phyloP scores from a whole-genome alignment of 805 yeast genomes.

The Starmerella stigmatis region DNA sequence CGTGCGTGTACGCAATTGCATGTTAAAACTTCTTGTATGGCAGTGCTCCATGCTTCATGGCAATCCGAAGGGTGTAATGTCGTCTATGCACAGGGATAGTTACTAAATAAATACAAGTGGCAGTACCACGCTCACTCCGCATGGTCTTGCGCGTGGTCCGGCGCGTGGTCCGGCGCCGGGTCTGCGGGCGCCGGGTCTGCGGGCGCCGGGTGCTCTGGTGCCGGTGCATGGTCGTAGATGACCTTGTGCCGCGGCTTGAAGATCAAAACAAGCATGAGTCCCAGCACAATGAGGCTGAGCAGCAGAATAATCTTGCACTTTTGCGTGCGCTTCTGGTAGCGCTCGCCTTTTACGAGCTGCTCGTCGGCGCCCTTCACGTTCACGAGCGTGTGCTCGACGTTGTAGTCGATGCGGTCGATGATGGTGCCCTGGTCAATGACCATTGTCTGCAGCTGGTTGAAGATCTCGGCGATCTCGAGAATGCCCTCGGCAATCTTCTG shows the following conservation, averaged over 20 bases:
- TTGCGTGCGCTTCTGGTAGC: slow-evolving; percentile 76
- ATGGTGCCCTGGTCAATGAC: slow-evolving; percentile 93
- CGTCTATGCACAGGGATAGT: too few relatives aligned
- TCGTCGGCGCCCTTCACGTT: slow-evolving; percentile 68
- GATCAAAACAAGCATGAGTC: slow-evolving; percentile 57
- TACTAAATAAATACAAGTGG: not conserved
- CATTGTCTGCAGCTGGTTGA: slow-evolving; percentile 82
- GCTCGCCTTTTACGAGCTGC: slow-evolving; percentile 64
- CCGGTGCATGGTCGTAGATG: slow-evolving; percentile 14
- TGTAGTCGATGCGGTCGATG: slow-evolving; percentile 87
- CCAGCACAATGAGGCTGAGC: slow-evolving; percentile 57
- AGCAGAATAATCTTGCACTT: slow-evolving; percentile 82
- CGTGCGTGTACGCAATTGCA: too few relatives aligned
- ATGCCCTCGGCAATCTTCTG: slow-evolving; percentile 88
- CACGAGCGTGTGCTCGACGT: slow-evolving; percentile 66
- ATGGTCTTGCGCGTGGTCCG: too few relatives aligned
- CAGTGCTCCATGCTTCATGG: too few relatives aligned
- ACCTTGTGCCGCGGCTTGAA: slow-evolving; percentile 36
- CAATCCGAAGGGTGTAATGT: too few relatives aligned
- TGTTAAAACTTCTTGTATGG: too few relatives aligned
- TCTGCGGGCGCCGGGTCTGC: too few relatives aligned
- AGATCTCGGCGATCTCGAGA: slow-evolving; percentile 82
- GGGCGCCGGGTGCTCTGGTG: slow-evolving; percentile 1
- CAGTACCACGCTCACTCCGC: too few relatives aligned
- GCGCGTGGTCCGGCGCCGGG: too few relatives aligned